Conservation (phyloP, 2,329 filamentous ascomycete species). For the Diaporthe sp. region DNA sequence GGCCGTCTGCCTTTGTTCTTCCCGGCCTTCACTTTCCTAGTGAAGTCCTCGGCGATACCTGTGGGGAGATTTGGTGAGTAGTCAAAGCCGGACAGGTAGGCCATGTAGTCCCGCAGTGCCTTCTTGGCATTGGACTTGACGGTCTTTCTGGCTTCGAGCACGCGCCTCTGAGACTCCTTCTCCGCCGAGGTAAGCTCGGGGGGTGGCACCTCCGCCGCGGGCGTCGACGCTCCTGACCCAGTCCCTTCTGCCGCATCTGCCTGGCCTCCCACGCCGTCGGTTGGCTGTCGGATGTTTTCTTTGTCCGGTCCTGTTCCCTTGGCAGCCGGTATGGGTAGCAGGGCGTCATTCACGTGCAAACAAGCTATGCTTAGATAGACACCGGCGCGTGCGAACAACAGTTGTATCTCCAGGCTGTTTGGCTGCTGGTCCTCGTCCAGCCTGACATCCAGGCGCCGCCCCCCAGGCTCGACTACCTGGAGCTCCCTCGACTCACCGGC, state of each 20-base stretch:
- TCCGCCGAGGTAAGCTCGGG: constrained; percentile 54
- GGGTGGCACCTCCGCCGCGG: constrained; percentile 40
- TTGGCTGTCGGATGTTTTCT: constrained; percentile 38
- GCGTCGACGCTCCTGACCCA: constrained; percentile 20
- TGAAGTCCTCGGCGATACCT: constrained; percentile 67
- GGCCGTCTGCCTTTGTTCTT: constrained; percentile 58
- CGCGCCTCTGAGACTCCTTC: constrained; percentile 54
- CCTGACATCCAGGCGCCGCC: constrained; percentile 46
- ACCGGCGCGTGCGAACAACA: constrained; percentile 80
- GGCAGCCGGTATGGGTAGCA: constrained; percentile 30
- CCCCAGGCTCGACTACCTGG: constrained; percentile 50
- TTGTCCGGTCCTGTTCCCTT: constrained; percentile 30
- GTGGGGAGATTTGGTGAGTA: constrained; percentile 79
- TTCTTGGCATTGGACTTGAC: constrained; percentile 81
- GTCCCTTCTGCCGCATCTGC: background rate
- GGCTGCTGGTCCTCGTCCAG: constrained; percentile 69
- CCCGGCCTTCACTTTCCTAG: constrained; percentile 66
- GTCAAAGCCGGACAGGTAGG: constrained; percentile 79
- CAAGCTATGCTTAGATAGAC: constrained; percentile 79
- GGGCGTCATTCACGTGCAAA: constrained; percentile 67
- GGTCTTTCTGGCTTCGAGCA: constrained; percentile 71
- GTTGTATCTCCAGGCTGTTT: constrained; percentile 77
- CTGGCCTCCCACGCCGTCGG: constrained; percentile 31
- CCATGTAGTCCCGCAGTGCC: constrained; percentile 78
- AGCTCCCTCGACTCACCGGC: constrained; percentile 56